Conservation (phyloP, 495 filamentous ascomycete species). For the Geoglossum glabrum region DNA sequence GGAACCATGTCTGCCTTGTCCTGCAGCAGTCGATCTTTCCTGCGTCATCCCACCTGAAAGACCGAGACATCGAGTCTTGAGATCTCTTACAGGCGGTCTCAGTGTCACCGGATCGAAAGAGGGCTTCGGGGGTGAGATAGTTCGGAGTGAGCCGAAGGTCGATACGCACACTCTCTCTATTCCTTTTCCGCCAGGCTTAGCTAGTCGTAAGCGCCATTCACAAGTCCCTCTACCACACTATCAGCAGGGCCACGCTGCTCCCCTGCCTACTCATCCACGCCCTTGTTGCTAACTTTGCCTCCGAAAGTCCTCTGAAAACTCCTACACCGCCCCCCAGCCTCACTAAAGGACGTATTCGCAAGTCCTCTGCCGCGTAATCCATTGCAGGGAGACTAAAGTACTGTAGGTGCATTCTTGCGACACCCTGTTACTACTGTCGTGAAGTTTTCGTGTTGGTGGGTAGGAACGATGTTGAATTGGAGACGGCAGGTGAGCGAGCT, state of each 20-base stretch:
- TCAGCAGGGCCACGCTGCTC: too few relatives aligned
- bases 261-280: not conserved
- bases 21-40: not conserved
- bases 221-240: too few relatives aligned
- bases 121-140: constrained; percentile 24
- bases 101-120: constrained; percentile 38
- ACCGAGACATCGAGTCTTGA: not conserved
- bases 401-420: not conserved
- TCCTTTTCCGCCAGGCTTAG: not conserved
- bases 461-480: not conserved
- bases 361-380: not conserved
- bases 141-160: constrained; percentile 10
- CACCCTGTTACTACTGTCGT: not conserved
- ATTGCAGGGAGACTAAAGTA: not conserved
- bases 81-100: not conserved
- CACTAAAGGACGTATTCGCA: not conserved
- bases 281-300: too few relatives aligned
- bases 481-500: too few relatives aligned
- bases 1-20: not conserved
- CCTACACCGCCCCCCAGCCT: not conserved
- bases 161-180: not conserved
- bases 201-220: not conserved
- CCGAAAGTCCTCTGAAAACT: not conserved
- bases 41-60: not conserved
- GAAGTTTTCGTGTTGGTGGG: not conserved